Conservation (phyloP, 495 filamentous ascomycete species). For the Lepraria neglecta region DNA sequence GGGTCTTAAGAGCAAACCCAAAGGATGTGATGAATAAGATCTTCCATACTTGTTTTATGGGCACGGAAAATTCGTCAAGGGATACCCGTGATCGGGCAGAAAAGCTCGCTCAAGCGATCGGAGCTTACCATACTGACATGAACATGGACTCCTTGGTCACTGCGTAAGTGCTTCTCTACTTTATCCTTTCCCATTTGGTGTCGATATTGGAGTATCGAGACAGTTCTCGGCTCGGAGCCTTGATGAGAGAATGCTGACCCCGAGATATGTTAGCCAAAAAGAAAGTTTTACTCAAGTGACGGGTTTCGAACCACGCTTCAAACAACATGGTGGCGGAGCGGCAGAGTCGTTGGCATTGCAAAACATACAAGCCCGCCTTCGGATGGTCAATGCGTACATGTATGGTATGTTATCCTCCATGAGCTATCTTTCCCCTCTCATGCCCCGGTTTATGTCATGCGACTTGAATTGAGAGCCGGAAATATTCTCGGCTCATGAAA, state of each 20-base stretch:
- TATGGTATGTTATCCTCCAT: constrained; percentile 35
- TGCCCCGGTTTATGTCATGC: too few species aligned
- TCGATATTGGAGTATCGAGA: too few species aligned
- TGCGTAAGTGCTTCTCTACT: constrained; percentile 25
- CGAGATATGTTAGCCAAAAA: constrained; percentile 28
- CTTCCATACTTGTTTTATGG: constrained; percentile 78
- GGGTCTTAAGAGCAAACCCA: constrained; percentile 34
- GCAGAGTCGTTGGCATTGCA: constrained; percentile 66
- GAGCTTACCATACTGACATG: constrained; percentile 66
- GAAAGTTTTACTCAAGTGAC: constrained; percentile 50
- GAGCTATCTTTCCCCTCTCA: too few species aligned
- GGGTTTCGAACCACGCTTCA: constrained; percentile 58
- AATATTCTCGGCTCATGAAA: too few species aligned
- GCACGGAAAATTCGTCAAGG: constrained; percentile 60
- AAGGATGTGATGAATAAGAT: constrained; percentile 55
- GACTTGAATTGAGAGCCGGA: too few species aligned
- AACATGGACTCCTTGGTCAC: constrained; percentile 66
- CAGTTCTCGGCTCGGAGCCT: too few species aligned
- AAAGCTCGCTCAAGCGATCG: constrained; percentile 61
- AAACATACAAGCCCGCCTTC: constrained; percentile 70
- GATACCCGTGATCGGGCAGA: constrained; percentile 70
- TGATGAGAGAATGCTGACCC: too few species aligned
- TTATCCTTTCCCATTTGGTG: too few species aligned
- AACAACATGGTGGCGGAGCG: constrained; percentile 55
- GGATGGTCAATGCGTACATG: constrained; percentile 78